Base-by-base conservation (phyloP, 163 green algal species). In the Coccomyxa subellipsoidea region DNA sequence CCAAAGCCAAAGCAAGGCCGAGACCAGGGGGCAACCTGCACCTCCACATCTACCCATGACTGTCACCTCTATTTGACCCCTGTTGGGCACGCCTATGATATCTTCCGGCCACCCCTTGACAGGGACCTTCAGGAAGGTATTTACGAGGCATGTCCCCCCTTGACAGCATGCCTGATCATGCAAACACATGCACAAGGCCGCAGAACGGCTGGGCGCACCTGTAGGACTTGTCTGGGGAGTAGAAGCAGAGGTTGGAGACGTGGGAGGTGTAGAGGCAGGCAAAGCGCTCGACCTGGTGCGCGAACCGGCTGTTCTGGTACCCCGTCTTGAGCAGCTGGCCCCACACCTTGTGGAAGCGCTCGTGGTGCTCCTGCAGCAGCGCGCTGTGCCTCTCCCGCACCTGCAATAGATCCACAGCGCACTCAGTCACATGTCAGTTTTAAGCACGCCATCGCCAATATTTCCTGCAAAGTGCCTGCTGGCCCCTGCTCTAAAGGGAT, bases 221-320 rank as follows among this genome's bases (percentile, higher is more conserved):
- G 83, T 91, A 93, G 35, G 54, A 89, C 75, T 96, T 97, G 38
- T 97, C 82, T 0, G 96, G 96, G 0, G 89, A 96, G 80, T 97
- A 95, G 78, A 95, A 96, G 0, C 88, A 83, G 54, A 99, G 80
- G 92, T 99, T 99, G 82, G 80, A 87, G 10, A 98, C 91, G 85
- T 98, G 95, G 81, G 83, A 93, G 37, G 95, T 98, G 92, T 98
- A 99, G 32, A 99, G 81, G 89, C 96, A 99, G 3, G 96, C 96
- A 89, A 97, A 99, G 25, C 96, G 89, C 82, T 97, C 93, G 34
- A 97, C 88, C 80, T 96, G 96, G 86, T 97, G 92, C 4, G 95
- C 95, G 82, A 98, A 98, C 25, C 93, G 86, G 15, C 89, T 96
- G 89, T 97, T 98, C 88, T 98, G 93, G 86, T 98, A 97, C 0